Base-by-base conservation (phyloP, 257 asterid genomes). In the Prunella vulgaris region DNA sequence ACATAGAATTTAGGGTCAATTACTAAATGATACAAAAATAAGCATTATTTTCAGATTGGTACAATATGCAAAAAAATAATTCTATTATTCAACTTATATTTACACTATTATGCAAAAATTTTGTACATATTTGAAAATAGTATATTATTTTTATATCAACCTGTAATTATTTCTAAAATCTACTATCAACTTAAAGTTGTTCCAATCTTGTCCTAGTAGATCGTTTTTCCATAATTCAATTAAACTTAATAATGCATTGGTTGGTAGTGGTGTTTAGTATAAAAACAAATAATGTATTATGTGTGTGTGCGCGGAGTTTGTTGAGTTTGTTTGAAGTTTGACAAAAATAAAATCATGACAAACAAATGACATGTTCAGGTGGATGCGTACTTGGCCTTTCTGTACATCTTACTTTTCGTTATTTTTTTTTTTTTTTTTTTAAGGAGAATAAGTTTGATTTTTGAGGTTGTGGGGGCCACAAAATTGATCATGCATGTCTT, bases 341-440 rank as follows among this genome's bases (percentile, higher is more conserved):
- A 69, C 72, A 65, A 74, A 73, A 60, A 70, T n/a, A 3, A 78
- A 64, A 60, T 65, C 70, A 74, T 66, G 70, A 38, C 49, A 74
- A 64, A 67, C 59, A 64, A 73, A 62, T 73, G 72, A 73, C 66
- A 18, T 60, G 56, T 24, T 52, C 65, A 33, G 72, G 66, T 35
- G 51, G 64, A 42, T 10, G 6, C 35, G 71, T 66, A 60, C 75
- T 56, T 62, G 28, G 17, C 60, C 48, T 25, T 65, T 64, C 37
- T 69, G n/a, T 33, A 7, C 17, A 27, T 20, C 60, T 7, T 5
- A 18, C 12, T 48, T 38, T 38, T 42, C 17, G 5, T 13, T 18
- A 4, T 15, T 15, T 49, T 24, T 40, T 22, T 21, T 13, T 28
- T 12, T 56, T 9, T 12, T 14, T 42, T 13, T 37, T 61, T 24